Percentiles rank a stretch among this genome's conserved stretches.
These are phyloP conservation scores for Cystofilobasidium macerans DNA, from an alignment of 768 basidiomycete genomes.

Conservation along the genomic window DNA sequence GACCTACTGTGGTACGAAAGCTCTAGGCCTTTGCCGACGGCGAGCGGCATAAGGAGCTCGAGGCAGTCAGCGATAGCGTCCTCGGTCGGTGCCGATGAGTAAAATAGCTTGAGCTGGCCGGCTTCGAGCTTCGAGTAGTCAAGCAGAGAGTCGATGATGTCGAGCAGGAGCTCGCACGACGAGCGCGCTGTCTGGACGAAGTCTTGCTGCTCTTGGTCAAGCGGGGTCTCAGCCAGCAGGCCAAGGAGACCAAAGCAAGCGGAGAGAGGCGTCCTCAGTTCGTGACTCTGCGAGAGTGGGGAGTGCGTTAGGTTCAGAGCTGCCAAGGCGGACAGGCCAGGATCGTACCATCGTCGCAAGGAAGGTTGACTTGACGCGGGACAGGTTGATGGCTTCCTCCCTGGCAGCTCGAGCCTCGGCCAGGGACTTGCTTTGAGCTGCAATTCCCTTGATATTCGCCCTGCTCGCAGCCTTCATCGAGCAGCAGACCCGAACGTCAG, in stretches of 20 bases:
- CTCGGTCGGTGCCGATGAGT: conserved; percentile 56
- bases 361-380: conserved; percentile 44
- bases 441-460: conserved; percentile 67
- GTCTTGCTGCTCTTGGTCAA: conserved; percentile 40
- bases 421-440: conserved; percentile 56
- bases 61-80: conserved; percentile 66
- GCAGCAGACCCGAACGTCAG: no score
- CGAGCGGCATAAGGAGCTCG: conserved; percentile 59
- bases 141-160: conserved; percentile 69
- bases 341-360: conserved; percentile 7
- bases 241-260: conserved; percentile 68
- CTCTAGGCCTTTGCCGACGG: not conserved
- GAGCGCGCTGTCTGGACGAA: conserved; percentile 65
- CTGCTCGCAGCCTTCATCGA: no score
- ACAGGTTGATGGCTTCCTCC: conserved; percentile 62
- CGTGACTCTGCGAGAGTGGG: conserved; percentile 51
- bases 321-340: conserved; percentile 42
- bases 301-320: no score
- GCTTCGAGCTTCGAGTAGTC: conserved; percentile 73
- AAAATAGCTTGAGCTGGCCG: conserved; percentile 61
- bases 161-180: conserved; percentile 61
- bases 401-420: conserved; percentile 59
- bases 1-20: not conserved
- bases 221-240: conserved; percentile 58
- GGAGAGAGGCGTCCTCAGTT: conserved; percentile 65